Base-by-base conservation (phyloP, 208 protist genomes). In the Crithidia thermophila region DNA sequence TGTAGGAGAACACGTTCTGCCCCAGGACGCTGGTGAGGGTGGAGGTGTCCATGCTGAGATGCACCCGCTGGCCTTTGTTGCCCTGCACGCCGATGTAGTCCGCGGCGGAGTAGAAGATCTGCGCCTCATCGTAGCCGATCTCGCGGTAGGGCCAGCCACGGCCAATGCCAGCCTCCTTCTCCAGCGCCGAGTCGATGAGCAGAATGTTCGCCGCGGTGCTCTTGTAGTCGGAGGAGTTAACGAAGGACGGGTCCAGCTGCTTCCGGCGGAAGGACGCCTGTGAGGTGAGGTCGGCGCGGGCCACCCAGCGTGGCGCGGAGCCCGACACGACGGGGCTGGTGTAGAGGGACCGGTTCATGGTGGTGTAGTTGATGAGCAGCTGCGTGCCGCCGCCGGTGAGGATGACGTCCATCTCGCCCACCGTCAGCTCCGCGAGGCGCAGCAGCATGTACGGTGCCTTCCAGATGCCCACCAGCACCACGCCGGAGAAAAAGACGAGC, bases 91-190 rank as follows among this genome's bases (percentile, higher is more conserved):
- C 78, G 9, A 97, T 74, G 65, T 85, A 82, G 23, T 89, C 51
- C 5, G 95, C 56, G 3, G 94, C 71, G 2, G 85, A 77, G 31
- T 83, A 69, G 58, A 77, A 85, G 9, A 98, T 83, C 50, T 97
- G 82, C 7, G 81, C 74, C 70, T 98, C 93, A 31, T 79, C 83
- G 42, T 88, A 90, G 23, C 87, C 89, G 1, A 96, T 79, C 11
- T 75, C 67, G 11, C 91, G 81, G 57, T 93, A 88, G 13, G 40
- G 31, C 94, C 94, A 98, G 6, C 61, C 72, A n/a, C 94, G 63
- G 8, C 96, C 95, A n/a, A 98, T 69, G 14, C 87, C 88, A 1
- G 94, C 67, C 20, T 64, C 10, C 20, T 79, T 47, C 68, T 97
- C 90, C 4, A 72, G 65, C 33, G 72, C 75, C 11, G 85, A 82